Conservation (phyloP, 2,329 filamentous ascomycete genomes). For the Cytospora schulzeri region DNA sequence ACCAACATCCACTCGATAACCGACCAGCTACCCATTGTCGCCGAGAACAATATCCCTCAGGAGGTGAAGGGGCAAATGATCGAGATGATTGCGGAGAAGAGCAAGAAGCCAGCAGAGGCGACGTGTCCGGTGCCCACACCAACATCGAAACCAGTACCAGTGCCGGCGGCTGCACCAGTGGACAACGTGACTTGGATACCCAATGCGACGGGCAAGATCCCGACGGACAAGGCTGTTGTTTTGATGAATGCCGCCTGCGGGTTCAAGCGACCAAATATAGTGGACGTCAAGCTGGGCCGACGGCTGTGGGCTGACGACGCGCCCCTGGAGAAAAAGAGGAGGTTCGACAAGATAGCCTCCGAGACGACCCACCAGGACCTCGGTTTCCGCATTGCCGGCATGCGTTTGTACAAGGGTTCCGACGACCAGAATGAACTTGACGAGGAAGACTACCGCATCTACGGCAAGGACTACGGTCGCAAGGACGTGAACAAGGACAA, state of each 20-base stretch:
- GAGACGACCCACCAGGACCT: constrained; percentile 62
- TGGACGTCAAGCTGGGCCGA: constrained; percentile 89
- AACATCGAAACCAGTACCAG: constrained; percentile 8
- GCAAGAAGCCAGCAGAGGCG: constrained; percentile 28
- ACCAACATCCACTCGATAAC: constrained; percentile 50
- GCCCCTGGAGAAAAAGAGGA: constrained; percentile 57
- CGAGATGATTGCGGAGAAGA: constrained; percentile 24
- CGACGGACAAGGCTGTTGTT: constrained; percentile 79
- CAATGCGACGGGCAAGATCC: constrained; percentile 61
- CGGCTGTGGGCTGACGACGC: constrained; percentile 82
- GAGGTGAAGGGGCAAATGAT: constrained; percentile 43
- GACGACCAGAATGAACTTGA: constrained; percentile 54
- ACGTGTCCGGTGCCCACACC: constrained; percentile 15
- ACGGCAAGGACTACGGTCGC: constrained; percentile 66
- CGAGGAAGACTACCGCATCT: constrained; percentile 59
- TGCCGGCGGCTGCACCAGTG: constrained; percentile 9
- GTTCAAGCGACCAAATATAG: constrained; percentile 82
- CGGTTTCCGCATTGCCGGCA: constrained; percentile 66
- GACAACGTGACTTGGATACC: constrained; percentile 48
- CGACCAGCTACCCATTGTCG: constrained; percentile 49
- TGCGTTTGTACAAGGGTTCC: constrained; percentile 63
- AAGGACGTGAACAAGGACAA: constrained; percentile 55
- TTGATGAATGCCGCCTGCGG: constrained; percentile 82
- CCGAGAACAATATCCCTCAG: constrained; percentile 46
- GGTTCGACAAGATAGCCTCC: constrained; percentile 61